Evolutionary conservation across 2,329 filamentous ascomycete species (phyloP).

Genomic region (Bisporella sp.): DNA sequence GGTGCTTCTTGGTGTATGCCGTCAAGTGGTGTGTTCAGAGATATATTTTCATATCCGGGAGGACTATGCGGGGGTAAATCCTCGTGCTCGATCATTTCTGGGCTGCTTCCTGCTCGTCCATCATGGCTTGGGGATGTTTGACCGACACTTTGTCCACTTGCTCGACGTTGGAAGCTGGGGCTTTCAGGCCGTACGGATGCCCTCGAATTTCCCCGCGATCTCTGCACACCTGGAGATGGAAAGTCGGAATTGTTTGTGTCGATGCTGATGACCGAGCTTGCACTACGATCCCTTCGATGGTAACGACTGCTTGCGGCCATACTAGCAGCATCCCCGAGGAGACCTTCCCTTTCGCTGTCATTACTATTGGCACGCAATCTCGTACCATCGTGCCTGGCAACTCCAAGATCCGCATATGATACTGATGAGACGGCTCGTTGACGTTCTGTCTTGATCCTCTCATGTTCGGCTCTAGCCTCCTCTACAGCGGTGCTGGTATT

Average conservation of each 20-base stretch:
- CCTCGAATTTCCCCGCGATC: slow-evolving; percentile 36
- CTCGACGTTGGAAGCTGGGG: slow-evolving; percentile 19
- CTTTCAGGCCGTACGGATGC: slow-evolving; percentile 29
- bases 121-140: slow-evolving; percentile 2
- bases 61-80: slow-evolving; percentile 23
- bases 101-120: slow-evolving; percentile 23
- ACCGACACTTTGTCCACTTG: slow-evolving; percentile 6
- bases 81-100: slow-evolving; percentile 24
- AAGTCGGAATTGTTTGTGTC: slow-evolving; percentile 36
- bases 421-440: slow-evolving; percentile 67
- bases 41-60: slow-evolving; percentile 26
- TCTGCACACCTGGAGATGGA: slow-evolving; percentile 32
- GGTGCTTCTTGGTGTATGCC: slow-evolving; percentile 17
- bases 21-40: slow-evolving; percentile 17
- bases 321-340: slow-evolving; percentile 62
- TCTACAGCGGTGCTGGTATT: slow-evolving; percentile 39
- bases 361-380: slow-evolving; percentile 65
- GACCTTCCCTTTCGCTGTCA: slow-evolving; percentile 64
- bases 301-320: slow-evolving; percentile 28
- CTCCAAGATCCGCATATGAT: slow-evolving; percentile 68
- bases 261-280: slow-evolving; percentile 50
- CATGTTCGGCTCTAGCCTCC: slow-evolving; percentile 49
- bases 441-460: slow-evolving; percentile 49
- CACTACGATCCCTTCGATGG: slow-evolving; percentile 41
- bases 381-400: slow-evolving; percentile 72